A percentile compares a stretch with the other conserved stretches of the same genome.
These are phyloP conservation scores for Verticillium zaregamsianum DNA, from an alignment of 2,329 filamentous ascomycete genomes.

Conservation along the genomic window DNA sequence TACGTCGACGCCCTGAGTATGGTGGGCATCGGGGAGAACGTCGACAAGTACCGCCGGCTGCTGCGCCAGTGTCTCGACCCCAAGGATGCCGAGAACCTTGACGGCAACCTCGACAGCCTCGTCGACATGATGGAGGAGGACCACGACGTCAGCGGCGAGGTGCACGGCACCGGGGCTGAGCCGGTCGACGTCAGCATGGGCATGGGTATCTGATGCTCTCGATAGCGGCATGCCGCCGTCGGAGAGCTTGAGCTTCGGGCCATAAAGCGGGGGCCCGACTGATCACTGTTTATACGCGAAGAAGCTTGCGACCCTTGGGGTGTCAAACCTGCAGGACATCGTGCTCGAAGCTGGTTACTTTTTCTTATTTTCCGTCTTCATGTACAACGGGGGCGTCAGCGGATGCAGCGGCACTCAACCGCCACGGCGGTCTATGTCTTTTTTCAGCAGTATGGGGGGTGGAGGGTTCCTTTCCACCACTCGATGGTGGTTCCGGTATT, in stretches of 20 bases:
- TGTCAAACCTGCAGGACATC: neutral
- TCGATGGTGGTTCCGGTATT: neutral
- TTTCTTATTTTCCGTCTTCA: neutral
- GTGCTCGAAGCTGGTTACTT: neutral
- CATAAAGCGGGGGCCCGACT: neutral
- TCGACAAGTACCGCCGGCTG: constrained; percentile 67
- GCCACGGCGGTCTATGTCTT: neutral
- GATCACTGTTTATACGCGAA: neutral
- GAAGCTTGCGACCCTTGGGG: neutral
- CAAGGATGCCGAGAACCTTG: constrained; percentile 63
- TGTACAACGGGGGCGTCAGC: neutral
- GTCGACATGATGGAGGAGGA: constrained; percentile 63
- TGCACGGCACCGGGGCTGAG: constrained; percentile 25
- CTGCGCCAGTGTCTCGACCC: constrained; percentile 65
- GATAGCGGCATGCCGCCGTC: neutral
- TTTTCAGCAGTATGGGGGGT: neutral
- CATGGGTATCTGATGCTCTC: neutral
- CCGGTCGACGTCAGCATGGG: constrained; percentile 18
- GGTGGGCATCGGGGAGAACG: constrained; percentile 68
- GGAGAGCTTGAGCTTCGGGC: too few species aligned
- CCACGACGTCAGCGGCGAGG: constrained; percentile 35
- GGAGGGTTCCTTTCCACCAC: neutral
- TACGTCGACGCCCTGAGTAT: constrained; percentile 66
- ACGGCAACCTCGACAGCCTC: constrained; percentile 57
- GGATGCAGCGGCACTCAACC: neutral